Evolutionary conservation across 2,329 filamentous ascomycete genomes (phyloP), one percentile per base, ranked within the genome.

Genomic region (Penicillium concentricum): DNA sequence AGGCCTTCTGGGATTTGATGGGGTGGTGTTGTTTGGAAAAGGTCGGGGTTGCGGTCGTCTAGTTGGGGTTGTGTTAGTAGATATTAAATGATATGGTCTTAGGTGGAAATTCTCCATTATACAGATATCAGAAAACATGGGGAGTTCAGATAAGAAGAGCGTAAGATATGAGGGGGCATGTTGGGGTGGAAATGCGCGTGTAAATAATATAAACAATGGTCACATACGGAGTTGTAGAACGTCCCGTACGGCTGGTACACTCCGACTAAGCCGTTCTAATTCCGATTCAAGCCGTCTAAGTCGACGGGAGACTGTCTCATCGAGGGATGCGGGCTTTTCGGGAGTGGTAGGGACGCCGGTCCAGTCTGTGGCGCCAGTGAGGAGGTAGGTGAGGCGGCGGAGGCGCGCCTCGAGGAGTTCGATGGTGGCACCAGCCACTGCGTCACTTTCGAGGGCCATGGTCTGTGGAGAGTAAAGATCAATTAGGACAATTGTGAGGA

Each of bases 361-460:
- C 72, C 76, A 76, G 61, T 71, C 69, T 20, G 72, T 70, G 49
- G 70, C 67, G 52, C 77, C 77, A 12, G 72, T 76, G 13, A 80
- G 68, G 43, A 80, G 72, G 62, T 75, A 80, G 58, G 78, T 74
- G 51, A 79, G 69, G 45, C 76, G 72, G 49, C 70, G 73, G 12
- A 80, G 70, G 48, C 78, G 77, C 10, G 71, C 69, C 59, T 79
- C 74, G 12, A 80, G 74, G 43, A 79, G 71, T 51, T 77, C 74
- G 18, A 78, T 73, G 4, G 75, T 77, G 20, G 74, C 73, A 6
- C 72, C 68, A 6, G 74, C 72, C 42, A 75, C 67, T 10, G 67
- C 61, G 24, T 74, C 71, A 30, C 64, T 70, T 67, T 75, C 71
- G 18, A 69, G 53, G 15, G 69, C 55, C 72, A 74, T 74, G 56